These are phyloP conservation scores for Austropuccinia psidii DNA, from an alignment of 1,284 basidiomycete genomes.

Conservation along the genomic window DNA sequence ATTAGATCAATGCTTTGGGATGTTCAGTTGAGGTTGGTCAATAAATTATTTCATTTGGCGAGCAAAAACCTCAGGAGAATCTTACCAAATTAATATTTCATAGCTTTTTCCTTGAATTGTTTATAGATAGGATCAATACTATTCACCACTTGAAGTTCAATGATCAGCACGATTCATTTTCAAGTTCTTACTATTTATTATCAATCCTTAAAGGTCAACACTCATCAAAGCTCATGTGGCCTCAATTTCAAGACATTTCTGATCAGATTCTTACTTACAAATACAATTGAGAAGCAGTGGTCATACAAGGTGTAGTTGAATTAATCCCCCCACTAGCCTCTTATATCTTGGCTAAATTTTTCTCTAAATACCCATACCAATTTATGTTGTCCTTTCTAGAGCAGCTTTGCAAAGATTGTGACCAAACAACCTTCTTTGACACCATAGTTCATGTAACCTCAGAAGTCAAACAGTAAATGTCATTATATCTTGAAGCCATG, in stretches of 20 bases:
- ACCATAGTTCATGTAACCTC: constrained; percentile 92
- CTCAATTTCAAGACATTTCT: constrained; percentile 77
- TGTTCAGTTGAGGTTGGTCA: constrained; percentile 30
- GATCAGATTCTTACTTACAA: constrained; percentile 84
- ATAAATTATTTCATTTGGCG: not conserved
- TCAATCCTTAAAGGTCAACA: not conserved
- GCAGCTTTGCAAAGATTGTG: constrained; percentile 79
- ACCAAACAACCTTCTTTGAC: constrained; percentile 85
- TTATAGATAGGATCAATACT: constrained; percentile 31
- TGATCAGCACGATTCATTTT: no score
- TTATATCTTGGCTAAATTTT: constrained; percentile 85
- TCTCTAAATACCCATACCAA: constrained; percentile 76
- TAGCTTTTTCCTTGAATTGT: not conserved
- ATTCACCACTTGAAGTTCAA: constrained; percentile 35
- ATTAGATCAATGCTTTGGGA: constrained; percentile 33
- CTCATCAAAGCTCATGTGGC: constrained; percentile 73
- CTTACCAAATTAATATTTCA: not conserved
- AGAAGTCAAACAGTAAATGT: constrained; percentile 89
- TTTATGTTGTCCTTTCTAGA: constrained; percentile 82
- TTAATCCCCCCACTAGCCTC: constrained; percentile 88
- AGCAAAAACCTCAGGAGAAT: not conserved
- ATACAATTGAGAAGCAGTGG: constrained; percentile 73
- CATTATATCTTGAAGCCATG: constrained; percentile 85
- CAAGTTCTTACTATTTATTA: no score
- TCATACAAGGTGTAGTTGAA: constrained; percentile 85